Evolutionary conservation across 371 early-diverging fungal species (phyloP).

Genomic region (Mortierella sp.): DNA sequence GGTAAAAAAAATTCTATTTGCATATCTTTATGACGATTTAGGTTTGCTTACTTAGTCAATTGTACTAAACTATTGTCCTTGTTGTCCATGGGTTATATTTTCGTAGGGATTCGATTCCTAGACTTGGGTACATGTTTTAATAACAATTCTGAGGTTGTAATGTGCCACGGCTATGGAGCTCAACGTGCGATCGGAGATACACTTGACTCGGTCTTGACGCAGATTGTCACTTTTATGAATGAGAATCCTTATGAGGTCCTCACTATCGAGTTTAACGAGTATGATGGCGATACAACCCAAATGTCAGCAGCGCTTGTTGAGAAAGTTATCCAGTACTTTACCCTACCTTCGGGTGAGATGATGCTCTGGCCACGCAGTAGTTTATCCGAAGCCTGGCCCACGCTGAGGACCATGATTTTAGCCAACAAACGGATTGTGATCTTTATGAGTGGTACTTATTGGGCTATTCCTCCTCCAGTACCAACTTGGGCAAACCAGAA

Average conservation of each 20-base stretch:
- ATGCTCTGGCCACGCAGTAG: constrained; percentile 27
- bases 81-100: neutral
- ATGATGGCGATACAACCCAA: constrained; percentile 25
- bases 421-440: constrained; percentile 50
- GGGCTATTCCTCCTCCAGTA: constrained; percentile 34
- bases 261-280: constrained; percentile 57
- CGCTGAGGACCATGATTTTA: constrained; percentile 53
- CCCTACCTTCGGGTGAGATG: constrained; percentile 16
- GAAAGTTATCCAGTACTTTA: constrained; percentile 49
- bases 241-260: constrained; percentile 48
- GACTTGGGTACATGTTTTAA: constrained; percentile 51
- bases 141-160: constrained; percentile 35
- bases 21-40: neutral
- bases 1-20: constrained; percentile 29
- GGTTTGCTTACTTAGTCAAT: neutral
- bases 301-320: constrained; percentile 19
- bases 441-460: constrained; percentile 38
- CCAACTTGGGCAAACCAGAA: constrained; percentile 46
- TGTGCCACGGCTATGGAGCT: constrained; percentile 48
- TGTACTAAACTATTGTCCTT: neutral
- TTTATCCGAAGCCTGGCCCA: constrained; percentile 40
- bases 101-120: constrained; percentile 49
- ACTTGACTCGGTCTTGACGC: constrained; percentile 33
- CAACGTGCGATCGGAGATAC: constrained; percentile 34
- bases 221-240: constrained; percentile 28